These are phyloP conservation scores for Aspergillus amoenus DNA, from an alignment of 2,329 filamentous ascomycete genomes.

Conservation along the genomic window DNA sequence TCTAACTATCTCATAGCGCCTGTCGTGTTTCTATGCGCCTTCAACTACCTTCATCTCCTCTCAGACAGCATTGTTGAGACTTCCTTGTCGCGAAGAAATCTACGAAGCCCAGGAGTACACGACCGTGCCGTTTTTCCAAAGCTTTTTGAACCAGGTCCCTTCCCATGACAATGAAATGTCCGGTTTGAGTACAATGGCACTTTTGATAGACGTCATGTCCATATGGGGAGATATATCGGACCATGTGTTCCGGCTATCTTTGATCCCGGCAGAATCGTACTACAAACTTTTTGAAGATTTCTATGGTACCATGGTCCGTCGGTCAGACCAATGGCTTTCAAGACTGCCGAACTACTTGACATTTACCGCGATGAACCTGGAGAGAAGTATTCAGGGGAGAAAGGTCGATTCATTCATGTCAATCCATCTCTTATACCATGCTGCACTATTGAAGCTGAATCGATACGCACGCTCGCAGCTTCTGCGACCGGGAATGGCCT, in stretches of 20 bases:
- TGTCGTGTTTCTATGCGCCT: conserved; percentile 59
- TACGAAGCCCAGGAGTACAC: conserved; percentile 63
- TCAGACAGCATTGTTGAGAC: conserved; percentile 65
- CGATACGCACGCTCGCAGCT: conserved; percentile 54
- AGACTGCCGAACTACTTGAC: conserved; percentile 56
- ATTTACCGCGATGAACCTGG: conserved; percentile 59
- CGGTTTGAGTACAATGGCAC: conserved; percentile 54
- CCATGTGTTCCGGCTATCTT: conserved; percentile 55
- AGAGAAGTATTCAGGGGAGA: conserved; percentile 53
- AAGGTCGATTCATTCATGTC: conserved; percentile 61
- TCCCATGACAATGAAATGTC: conserved; percentile 39
- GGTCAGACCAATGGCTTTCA: conserved; percentile 59
- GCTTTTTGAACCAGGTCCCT: conserved; percentile 46
- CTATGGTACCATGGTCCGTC: conserved; percentile 52
- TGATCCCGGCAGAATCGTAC: conserved; percentile 46
- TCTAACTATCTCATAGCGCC: conserved; percentile 45
- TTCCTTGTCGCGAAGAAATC: conserved; percentile 61
- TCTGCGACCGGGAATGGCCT: conserved; percentile 43
- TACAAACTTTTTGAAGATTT: conserved; percentile 50
- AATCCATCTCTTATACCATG: conserved; percentile 67
- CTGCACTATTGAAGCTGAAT: conserved; percentile 64
- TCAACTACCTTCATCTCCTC: conserved; percentile 58
- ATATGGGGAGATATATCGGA: conserved; percentile 66
- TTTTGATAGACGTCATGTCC: conserved; percentile 61
- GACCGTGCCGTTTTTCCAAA: conserved; percentile 61